Evolutionary conservation across 768 basidiomycete species (phyloP).

Genomic region (Flagelloscypha sp.): DNA sequence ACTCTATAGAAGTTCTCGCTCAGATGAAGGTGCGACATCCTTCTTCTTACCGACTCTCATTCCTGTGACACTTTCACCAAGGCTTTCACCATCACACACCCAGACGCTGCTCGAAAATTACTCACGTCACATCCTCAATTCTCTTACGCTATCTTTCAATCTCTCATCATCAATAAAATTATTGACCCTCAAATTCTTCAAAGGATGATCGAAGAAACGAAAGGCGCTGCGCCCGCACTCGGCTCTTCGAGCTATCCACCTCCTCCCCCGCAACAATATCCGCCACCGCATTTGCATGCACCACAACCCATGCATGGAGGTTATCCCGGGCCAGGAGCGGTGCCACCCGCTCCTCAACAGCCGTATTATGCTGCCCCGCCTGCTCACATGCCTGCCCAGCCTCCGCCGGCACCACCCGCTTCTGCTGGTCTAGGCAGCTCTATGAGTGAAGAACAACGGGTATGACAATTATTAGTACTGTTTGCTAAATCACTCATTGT

Average conservation of each 20-base stretch:
- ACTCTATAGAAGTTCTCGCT: conserved; percentile 89
- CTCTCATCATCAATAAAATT: conserved; percentile 86
- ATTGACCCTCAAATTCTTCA: conserved; percentile 82
- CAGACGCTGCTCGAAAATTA: conserved; percentile 78
- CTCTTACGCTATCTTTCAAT: conserved; percentile 94
- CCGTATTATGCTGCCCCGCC: conserved; percentile 24
- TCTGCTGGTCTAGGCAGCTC: conserved; percentile 23
- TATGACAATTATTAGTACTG: conserved; percentile 15
- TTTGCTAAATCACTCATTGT: conserved; percentile 11
- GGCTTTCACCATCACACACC: conserved; percentile 88
- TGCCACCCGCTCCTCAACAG: conserved; percentile 19
- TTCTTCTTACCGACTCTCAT: conserved; percentile 11
- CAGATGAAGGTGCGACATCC: conserved; percentile 83
- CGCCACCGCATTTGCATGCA: conserved; percentile 18
- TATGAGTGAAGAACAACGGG: conserved; percentile 46
- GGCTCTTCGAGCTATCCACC: conserved; percentile 46
- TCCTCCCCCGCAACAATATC: conserved; percentile 22
- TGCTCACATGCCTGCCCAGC: conserved; percentile 22
- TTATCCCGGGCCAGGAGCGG: conserved; percentile 21
- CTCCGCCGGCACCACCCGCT: conserved; percentile 23
- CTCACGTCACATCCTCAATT: conserved; percentile 84
- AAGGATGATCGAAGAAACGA: conserved; percentile 45
- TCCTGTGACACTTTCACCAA: conserved; percentile 23
- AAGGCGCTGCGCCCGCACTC: conserved; percentile 18
- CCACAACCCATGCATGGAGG: conserved; percentile 24